A percentile compares a stretch with the other conserved stretches of the same genome.
Conservation (phyloP, 2,329 filamentous ascomycete species). For the Chrysoporthe austroafricana region DNA sequence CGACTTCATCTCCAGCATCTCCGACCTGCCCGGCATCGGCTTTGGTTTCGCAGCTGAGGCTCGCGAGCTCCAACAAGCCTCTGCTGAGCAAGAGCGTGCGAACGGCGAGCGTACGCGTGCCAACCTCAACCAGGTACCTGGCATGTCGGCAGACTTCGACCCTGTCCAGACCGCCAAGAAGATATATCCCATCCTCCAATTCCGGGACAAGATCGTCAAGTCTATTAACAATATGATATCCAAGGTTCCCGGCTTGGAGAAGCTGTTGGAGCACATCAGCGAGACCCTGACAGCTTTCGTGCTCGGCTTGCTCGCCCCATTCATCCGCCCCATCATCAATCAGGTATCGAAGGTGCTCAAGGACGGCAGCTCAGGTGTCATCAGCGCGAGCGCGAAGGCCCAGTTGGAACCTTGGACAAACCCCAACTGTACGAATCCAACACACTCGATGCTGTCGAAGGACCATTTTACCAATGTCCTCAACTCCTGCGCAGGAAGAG, state of each 20-base stretch:
- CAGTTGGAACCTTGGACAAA: constrained; percentile 84
- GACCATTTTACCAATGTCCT: constrained; percentile 82
- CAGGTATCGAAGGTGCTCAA: constrained; percentile 84
- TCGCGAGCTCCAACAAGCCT: constrained; percentile 61
- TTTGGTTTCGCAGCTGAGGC: constrained; percentile 70
- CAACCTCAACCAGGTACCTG: constrained; percentile 67
- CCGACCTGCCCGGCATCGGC: constrained; percentile 73
- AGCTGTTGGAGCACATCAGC: constrained; percentile 89
- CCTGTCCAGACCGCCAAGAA: constrained; percentile 74
- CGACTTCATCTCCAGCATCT: constrained; percentile 75
- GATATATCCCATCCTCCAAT: constrained; percentile 94
- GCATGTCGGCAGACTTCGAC: constrained; percentile 77
- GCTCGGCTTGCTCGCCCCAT: constrained; percentile 86
- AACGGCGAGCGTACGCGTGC: constrained; percentile 49
- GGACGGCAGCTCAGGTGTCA: constrained; percentile 76
- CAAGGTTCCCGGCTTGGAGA: constrained; percentile 89
- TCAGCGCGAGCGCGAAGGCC: constrained; percentile 69
- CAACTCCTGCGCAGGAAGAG: constrained; percentile 75
- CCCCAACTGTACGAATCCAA: constrained; percentile 74
- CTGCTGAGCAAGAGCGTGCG: constrained; percentile 65
- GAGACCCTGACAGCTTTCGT: constrained; percentile 93
- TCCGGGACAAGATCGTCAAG: constrained; percentile 91
- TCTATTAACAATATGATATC: constrained; percentile 83
- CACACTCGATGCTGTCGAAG: constrained; percentile 82
- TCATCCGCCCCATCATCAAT: constrained; percentile 88